Evolutionary conservation across 2,329 filamentous ascomycete species (phyloP), one percentile per base, ranked within the genome.

Genomic region (Fusarium azukiicola): DNA sequence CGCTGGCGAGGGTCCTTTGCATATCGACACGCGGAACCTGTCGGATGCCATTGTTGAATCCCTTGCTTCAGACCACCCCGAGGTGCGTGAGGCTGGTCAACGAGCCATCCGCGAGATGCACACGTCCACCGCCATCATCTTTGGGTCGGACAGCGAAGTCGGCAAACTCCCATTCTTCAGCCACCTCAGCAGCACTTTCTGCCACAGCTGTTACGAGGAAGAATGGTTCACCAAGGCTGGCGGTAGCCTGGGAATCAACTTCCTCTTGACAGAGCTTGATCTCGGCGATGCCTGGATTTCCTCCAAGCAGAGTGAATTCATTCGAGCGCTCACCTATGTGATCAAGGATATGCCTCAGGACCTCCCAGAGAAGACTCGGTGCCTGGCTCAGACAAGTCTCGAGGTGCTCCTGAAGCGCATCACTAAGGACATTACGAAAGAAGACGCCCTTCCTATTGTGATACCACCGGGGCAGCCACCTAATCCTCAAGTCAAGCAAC

Each of bases 181-280:
- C 74, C 95, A 97, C 82, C 90, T 99, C 10, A 95, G 95, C 50
- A 95, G 94, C 75, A 95, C 94, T 1, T 98, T 99, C 85, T 98
- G 96, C 81, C 98, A 99, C 85, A 97, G 96, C 79, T 99, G 98
- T 86, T 97, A 99, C 82, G 97, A 98, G 82, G 97, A 99, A 85
- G 98, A 99, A 83, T 99, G 98, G 98, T 99, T 98, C 84, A 97
- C 97, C 69, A 99, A 99, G 87, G 96, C 97, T 49, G 98, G 97
- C 66, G 98, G 98, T 50, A 97, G 96, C 70, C 89, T 97, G 27
- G 98, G 98, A 71, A 99, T 99, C 82, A 95, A 96, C 83, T 95
- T 98, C 72, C 89, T 99, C 73, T 94, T 97, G 44, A 97, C 96
- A 4, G 95, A 97, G 80, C 90, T 99, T 71, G 94, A 97, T 69